Conservation (phyloP, 2,329 filamentous ascomycete species). For the Dothideomycetidae sp. region DNA sequence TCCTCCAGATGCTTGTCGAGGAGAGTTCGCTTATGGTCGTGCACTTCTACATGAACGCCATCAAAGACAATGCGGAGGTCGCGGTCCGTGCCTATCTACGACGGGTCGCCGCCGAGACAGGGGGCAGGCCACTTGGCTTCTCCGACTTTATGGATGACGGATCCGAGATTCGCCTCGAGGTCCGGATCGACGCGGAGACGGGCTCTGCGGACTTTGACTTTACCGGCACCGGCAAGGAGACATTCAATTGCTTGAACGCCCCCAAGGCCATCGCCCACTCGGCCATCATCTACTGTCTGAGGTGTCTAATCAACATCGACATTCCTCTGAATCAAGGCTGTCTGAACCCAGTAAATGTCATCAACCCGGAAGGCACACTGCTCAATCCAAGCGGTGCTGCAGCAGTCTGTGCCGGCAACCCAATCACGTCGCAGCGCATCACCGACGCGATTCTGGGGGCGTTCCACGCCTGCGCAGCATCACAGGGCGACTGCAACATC, state of each 20-base stretch:
- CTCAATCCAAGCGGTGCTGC: constrained; percentile 18
- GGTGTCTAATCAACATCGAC: constrained; percentile 20
- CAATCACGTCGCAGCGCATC: constrained; percentile 21
- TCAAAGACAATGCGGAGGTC: constrained; percentile 23
- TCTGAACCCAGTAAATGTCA: constrained; percentile 17
- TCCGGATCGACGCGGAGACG: constrained; percentile 21
- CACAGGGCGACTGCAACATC: constrained; percentile 21
- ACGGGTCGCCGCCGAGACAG: constrained; percentile 11
- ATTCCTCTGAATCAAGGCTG: constrained; percentile 37
- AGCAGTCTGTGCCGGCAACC: constrained; percentile 21
- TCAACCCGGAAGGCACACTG: constrained; percentile 18
- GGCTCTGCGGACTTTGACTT: constrained; percentile 28
- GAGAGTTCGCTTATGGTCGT: constrained; percentile 24
- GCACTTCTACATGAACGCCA: constrained; percentile 29
- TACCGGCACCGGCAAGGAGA: constrained; percentile 26
- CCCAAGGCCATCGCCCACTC: constrained; percentile 26
- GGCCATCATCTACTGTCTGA: constrained; percentile 22
- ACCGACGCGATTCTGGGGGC: constrained; percentile 22
- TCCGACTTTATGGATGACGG: constrained; percentile 31
- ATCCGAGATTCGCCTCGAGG: constrained; percentile 21
- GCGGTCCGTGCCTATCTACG: constrained; percentile 22
- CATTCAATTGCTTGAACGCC: constrained; percentile 23
- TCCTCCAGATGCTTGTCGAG: constrained; percentile 29
- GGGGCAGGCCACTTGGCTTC: constrained; percentile 15
- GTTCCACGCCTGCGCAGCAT: constrained; percentile 20